Conservation (phyloP, 257 asterid genomes). For the Buddleja alternifolia region DNA sequence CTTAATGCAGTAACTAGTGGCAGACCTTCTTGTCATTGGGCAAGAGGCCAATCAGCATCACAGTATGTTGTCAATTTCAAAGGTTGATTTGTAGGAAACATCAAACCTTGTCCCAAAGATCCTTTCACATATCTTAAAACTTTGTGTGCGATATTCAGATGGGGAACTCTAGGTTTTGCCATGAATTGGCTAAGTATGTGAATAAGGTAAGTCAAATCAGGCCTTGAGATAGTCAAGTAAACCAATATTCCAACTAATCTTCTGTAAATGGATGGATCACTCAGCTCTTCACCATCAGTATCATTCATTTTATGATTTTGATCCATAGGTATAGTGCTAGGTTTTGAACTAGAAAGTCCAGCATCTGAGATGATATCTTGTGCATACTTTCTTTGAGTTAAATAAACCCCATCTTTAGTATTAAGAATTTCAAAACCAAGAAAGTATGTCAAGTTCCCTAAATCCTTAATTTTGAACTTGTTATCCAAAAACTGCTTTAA, state of each 20-base stretch:
- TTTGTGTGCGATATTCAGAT: no score
- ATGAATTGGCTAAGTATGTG: no score
- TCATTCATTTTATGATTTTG: not conserved
- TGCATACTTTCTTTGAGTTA: not conserved
- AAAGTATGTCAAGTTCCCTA: not conserved
- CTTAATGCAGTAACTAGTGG: not conserved
- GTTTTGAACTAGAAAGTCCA: not conserved
- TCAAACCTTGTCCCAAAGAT: not conserved
- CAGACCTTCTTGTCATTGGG: not conserved
- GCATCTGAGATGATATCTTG: not conserved
- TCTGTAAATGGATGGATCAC: not conserved
- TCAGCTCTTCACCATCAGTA: not conserved
- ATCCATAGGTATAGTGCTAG: not conserved
- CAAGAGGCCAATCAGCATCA: slow-evolving; percentile 15
- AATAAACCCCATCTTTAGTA: not conserved
- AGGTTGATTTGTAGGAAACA: rapidly evolving
- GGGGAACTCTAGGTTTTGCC: no score
- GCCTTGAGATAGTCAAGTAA: no score
- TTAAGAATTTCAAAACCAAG: not conserved
- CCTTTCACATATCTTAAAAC: no score
- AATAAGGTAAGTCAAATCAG: no score
- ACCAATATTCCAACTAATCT: not conserved
- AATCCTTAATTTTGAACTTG: no score
- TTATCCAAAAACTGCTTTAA: not conserved
- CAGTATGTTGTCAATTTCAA: not conserved